Evolutionary conservation across 2,329 filamentous ascomycete genomes (phyloP).

Genomic region (Pezicula neosporulosa): DNA sequence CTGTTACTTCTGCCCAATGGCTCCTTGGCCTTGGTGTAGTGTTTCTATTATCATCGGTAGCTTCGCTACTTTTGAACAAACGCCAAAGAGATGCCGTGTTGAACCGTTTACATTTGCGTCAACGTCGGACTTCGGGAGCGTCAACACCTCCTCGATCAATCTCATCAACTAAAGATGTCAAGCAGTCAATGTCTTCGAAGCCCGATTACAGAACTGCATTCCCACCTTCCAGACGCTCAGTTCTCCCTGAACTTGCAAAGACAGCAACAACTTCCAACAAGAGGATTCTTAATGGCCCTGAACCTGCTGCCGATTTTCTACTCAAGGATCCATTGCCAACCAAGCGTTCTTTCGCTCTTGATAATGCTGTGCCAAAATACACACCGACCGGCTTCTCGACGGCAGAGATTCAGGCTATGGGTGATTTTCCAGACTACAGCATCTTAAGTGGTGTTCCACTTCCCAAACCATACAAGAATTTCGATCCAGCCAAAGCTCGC

Average conservation of each 20-base stretch:
- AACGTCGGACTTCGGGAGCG: slow-evolving; percentile 24
- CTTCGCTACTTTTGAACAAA: slow-evolving; percentile 17
- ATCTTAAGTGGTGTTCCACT: slow-evolving; percentile 70
- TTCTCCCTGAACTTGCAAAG: slow-evolving; percentile 21
- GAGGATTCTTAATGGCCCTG: slow-evolving; percentile 10
- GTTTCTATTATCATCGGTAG: slow-evolving; percentile 16
- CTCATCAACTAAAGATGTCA: slow-evolving; percentile 14
- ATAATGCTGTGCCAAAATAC: slow-evolving; percentile 35
- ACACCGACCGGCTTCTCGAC: slow-evolving; percentile 69
- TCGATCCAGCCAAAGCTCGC: slow-evolving; percentile 64
- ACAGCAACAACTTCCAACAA: slow-evolving; percentile 12
- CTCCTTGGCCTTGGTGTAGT: slow-evolving; percentile 19
- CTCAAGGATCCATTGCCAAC: slow-evolving; percentile 19
- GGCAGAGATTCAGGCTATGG: slow-evolving; percentile 65
- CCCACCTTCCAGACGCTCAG: slow-evolving; percentile 23
- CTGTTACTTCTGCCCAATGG: slow-evolving; percentile 17
- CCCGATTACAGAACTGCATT: slow-evolving; percentile 20
- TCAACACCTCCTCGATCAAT: slow-evolving; percentile 28
- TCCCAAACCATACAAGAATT: slow-evolving; percentile 59
- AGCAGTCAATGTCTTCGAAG: background rate
- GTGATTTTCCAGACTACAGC: slow-evolving; percentile 78
- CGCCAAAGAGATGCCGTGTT: slow-evolving; percentile 19
- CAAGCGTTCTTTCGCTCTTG: slow-evolving; percentile 19
- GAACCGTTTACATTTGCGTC: slow-evolving; percentile 18
- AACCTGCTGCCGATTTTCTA: slow-evolving; percentile 15